Evolutionary conservation across 768 basidiomycete genomes (phyloP).

Genomic region (Antrodiella citrinella): DNA sequence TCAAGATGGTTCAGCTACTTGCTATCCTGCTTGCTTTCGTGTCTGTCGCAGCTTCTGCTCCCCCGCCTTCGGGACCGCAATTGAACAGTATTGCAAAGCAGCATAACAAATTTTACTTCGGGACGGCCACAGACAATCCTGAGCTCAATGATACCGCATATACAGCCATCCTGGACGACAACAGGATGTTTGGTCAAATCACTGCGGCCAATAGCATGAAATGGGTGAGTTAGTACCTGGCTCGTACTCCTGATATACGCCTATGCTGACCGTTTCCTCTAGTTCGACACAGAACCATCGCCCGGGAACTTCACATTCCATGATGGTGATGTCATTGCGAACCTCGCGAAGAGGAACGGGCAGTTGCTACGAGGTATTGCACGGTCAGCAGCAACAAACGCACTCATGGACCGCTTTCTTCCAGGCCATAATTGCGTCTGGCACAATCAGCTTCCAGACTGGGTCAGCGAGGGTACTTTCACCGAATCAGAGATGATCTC

Average conservation of each 20-base stretch:
- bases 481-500: slow-evolving; percentile 33
- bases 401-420: neutral
- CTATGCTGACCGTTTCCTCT: neutral
- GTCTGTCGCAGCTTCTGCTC: neutral
- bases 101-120: slow-evolving; percentile 38
- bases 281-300: slow-evolving; percentile 46
- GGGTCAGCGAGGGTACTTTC: slow-evolving; percentile 38
- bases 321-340: slow-evolving; percentile 36
- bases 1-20: neutral
- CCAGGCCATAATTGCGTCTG: slow-evolving; percentile 33
- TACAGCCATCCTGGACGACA: slow-evolving; percentile 28
- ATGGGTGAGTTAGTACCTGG: slow-evolving; percentile 29
- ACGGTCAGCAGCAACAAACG: too few species aligned
- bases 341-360: slow-evolving; percentile 36
- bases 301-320: slow-evolving; percentile 40
- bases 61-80: neutral
- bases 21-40: neutral
- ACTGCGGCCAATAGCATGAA: slow-evolving; percentile 40
- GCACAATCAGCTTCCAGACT: slow-evolving; percentile 45
- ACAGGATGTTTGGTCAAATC: slow-evolving; percentile 33
- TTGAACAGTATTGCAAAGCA: slow-evolving; percentile 30
- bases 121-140: slow-evolving; percentile 38
- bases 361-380: slow-evolving; percentile 42
- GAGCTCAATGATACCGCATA: slow-evolving; percentile 35
- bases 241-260: neutral